phyloP scores from a whole-genome alignment of 2,329 filamentous ascomycete genomes.

The Albifimbria verrucaria region DNA sequence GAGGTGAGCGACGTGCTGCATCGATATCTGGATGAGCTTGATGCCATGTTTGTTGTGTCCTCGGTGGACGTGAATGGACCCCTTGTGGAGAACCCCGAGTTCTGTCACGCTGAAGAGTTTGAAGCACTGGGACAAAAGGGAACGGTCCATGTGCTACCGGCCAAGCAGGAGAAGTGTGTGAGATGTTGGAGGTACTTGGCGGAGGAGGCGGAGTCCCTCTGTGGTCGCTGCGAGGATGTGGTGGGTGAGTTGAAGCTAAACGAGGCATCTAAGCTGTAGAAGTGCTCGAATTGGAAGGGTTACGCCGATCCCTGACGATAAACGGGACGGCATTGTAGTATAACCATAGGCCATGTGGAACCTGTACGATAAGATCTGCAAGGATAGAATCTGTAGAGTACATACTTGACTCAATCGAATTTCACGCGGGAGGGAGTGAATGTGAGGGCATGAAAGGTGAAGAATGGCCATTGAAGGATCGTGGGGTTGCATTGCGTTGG shows the following conservation, averaged over 20 bases:
- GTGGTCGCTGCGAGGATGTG: slow-evolving; percentile 68
- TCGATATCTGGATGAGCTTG: slow-evolving; percentile 49
- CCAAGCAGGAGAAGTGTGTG: slow-evolving; percentile 66
- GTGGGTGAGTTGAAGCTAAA: slow-evolving; percentile 33
- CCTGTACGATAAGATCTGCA: neutral
- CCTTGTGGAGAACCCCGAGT: slow-evolving; percentile 26
- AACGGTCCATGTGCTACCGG: slow-evolving; percentile 45
- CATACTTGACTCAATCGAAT: no score
- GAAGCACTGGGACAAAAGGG: slow-evolving; percentile 34
- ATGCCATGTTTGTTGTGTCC: slow-evolving; percentile 67
- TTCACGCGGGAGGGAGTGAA: no score
- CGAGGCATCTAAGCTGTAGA: slow-evolving; percentile 6
- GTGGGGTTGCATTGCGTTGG: no score
- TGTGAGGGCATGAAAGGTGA: no score
- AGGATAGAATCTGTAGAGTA: neutral
- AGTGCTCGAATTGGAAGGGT: slow-evolving; percentile 1
- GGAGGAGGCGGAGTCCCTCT: slow-evolving; percentile 63
- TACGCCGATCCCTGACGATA: slow-evolving; percentile 2
- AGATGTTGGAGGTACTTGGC: slow-evolving; percentile 87
- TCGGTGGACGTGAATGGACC: slow-evolving; percentile 48
- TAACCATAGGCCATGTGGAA: neutral
- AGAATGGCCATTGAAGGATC: no score
- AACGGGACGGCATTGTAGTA: no score
- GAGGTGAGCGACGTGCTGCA: slow-evolving; percentile 30
- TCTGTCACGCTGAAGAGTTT: slow-evolving; percentile 41